Percentiles rank a stretch among this genome's conserved stretches.
Evolutionary conservation across 2,329 filamentous ascomycete species (phyloP).

Genomic region (Xylariaceae sp.): DNA sequence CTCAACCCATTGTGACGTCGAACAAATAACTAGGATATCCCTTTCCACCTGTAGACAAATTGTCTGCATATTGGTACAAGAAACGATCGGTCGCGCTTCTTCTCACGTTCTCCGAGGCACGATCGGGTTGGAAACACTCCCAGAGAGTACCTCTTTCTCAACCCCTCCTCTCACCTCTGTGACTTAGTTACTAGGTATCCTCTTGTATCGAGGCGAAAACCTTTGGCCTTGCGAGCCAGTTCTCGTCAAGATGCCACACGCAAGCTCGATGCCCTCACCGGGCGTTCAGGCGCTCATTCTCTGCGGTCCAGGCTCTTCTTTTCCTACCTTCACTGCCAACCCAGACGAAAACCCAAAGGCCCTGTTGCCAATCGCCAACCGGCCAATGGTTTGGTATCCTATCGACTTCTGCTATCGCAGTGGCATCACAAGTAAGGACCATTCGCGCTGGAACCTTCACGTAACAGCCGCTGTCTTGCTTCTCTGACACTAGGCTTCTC

Average conservation of each 20-base stretch:
- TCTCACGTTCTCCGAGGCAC: no score
- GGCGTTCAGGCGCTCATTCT: constrained; percentile 81
- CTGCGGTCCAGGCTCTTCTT: constrained; percentile 76
- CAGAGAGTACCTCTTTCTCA: no score
- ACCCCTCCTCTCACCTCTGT: no score
- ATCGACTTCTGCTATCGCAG: constrained; percentile 81
- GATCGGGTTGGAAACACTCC: no score
- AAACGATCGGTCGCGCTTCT: no score
- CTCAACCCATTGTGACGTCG: no score
- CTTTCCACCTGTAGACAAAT: no score
- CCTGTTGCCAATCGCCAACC: constrained; percentile 75
- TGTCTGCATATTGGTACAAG: no score
- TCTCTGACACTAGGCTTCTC: no score
- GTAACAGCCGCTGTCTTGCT: not conserved
- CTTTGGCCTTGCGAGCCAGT: not conserved
- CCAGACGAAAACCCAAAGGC: constrained; percentile 80
- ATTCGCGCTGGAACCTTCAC: not conserved
- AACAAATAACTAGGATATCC: no score
- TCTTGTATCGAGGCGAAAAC: not conserved
- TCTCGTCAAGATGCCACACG: constrained; percentile 63
- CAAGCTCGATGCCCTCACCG: constrained; percentile 65
- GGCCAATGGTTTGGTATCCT: constrained; percentile 87
- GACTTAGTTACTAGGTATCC: no score
- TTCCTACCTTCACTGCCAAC: constrained; percentile 77
- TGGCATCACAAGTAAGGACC: constrained; percentile 64